phyloP scores from a whole-genome alignment of 495 filamentous ascomycete genomes.

The Xylaria grammica region DNA sequence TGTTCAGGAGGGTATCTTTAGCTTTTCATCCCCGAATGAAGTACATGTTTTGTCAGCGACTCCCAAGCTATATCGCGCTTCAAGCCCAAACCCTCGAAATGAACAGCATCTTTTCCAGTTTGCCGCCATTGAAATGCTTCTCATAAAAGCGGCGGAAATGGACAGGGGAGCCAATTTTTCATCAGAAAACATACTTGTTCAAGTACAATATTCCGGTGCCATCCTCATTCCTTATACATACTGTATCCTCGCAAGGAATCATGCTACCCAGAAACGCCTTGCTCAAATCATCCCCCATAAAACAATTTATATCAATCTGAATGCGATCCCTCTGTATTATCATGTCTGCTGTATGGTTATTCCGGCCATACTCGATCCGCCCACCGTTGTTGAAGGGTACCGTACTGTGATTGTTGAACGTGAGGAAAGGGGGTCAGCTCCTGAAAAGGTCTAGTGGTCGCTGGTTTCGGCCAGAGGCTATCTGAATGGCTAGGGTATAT shows the following conservation, averaged over 20 bases:
- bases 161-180: too few species aligned
- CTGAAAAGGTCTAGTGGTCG: constrained; percentile 15
- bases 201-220: background rate
- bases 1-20: constrained; percentile 6
- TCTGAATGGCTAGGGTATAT: constrained; percentile 18
- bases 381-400: constrained; percentile 9
- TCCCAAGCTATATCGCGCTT: too few species aligned
- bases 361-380: too few species aligned
- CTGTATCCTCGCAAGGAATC: background rate
- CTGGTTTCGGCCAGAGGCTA: constrained; percentile 23
- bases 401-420: constrained; percentile 23
- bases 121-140: constrained; percentile 1
- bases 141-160: too few species aligned
- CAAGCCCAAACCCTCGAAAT: background rate
- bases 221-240: background rate
- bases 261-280: constrained; percentile 16
- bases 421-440: constrained; percentile 22
- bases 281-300: constrained; percentile 5
- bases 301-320: background rate
- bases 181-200: background rate
- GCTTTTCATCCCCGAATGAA: background rate
- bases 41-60: background rate
- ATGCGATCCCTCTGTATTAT: background rate
- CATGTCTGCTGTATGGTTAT: too few species aligned
- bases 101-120: background rate